Conservation (phyloP, 768 basidiomycete genomes). For the Clitopilus hobsonii region DNA sequence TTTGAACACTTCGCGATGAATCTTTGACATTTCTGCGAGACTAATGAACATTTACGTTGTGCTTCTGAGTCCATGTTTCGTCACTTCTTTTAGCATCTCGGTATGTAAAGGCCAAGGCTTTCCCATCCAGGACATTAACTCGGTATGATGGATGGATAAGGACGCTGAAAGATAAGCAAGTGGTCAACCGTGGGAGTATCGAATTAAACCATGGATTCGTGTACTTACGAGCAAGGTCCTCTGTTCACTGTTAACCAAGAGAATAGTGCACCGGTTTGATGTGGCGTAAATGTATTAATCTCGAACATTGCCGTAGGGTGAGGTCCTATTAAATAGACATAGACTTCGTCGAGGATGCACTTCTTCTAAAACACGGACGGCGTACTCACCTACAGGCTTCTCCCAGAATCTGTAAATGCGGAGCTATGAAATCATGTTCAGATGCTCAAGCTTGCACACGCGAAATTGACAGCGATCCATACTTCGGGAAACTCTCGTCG, state of each 20-base stretch:
- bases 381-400: slow-evolving; percentile 52
- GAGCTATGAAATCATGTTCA: slow-evolving; percentile 31
- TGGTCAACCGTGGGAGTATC: no score
- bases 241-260: slow-evolving; percentile 64
- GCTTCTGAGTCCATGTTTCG: no score
- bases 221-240: slow-evolving; percentile 65
- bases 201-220: background rate
- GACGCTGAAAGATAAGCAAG: slow-evolving; percentile 48
- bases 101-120: slow-evolving; percentile 49
- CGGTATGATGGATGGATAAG: slow-evolving; percentile 71
- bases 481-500: slow-evolving; percentile 69
- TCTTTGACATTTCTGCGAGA: no score
- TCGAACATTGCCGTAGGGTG: slow-evolving; percentile 74
- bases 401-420: slow-evolving; percentile 62
- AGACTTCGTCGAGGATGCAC: background rate
- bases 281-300: slow-evolving; percentile 61
- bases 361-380: background rate
- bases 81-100: slow-evolving; percentile 22
- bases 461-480: slow-evolving; percentile 3
- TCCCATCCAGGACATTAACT: slow-evolving; percentile 66
- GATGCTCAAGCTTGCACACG: background rate
- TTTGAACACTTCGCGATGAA: no score
- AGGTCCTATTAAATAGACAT: slow-evolving; percentile 33
- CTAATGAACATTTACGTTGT: no score
- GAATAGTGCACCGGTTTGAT: slow-evolving; percentile 66